Evolutionary conservation across 1,284 basidiomycete species (phyloP), one percentile per base, ranked within the genome.

Genomic region (Testicularia cyperi): DNA sequence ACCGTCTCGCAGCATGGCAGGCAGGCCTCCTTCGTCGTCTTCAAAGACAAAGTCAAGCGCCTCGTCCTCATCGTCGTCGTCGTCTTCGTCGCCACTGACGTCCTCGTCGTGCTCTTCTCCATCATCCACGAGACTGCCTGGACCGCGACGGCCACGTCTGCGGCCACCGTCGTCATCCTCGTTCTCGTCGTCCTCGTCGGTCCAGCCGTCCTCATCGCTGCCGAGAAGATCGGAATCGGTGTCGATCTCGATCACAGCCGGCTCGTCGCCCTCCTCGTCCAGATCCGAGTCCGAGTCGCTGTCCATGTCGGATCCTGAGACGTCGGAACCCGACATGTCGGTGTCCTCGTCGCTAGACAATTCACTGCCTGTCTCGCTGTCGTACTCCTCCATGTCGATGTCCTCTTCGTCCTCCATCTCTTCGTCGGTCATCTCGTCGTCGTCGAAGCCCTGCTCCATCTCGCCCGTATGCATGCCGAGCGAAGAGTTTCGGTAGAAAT

Each of bases 401-500:
- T 89, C 89, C 77, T 94, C 85, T 74, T 97, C 94, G 70, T 92
- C 92, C 49, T 89, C 81, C 32, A 96, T 81, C 74, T 97, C 94
- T 36, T 82, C 82, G 40, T 94, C 81, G 78, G 92, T 89, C 77
- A 92, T 88, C 74, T 95, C 90, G 70, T 95, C 88, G 10, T 84
- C 73, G n/a, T 70, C 74, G 39, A 65, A 52, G 34, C 70, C 71
- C 15, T 65, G 60, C 52, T 71, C 70, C 63, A 75, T 66, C 52
- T 77, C 76, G 24, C 74, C 74, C 16, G 82, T 86, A 73, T 79
- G 88, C 91, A 98, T 92, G 66, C 94, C 95, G 28, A 99, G 82
- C 5, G 91, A 88, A 1, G 94, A 98, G 78, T 94, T 95, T 49
- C 94, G 86, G 78, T 98, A 98, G 18, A 98, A 80, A 78, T 98